Base-by-base conservation (phyloP, 768 basidiomycete species). In the Boletus insuetus region DNA sequence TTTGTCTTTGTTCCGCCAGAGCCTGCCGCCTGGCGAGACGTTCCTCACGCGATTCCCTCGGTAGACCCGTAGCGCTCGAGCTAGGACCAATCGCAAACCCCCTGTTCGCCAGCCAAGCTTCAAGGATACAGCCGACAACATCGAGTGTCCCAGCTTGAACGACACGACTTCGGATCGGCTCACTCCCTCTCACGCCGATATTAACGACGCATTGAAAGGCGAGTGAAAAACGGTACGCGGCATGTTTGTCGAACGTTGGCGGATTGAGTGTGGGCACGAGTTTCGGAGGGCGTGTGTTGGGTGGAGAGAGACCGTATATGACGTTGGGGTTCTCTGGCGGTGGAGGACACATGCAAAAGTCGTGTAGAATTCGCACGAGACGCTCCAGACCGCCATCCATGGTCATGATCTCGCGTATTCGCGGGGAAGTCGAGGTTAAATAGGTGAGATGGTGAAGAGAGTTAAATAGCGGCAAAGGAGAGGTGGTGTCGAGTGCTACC, bases 141-240 rank as follows among this genome's bases (percentile, higher is more conserved):
- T 95, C 91, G 26, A 98, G 77, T 0, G 93, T 92, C 17, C 96
- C 94, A 0, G 94, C 94, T 72, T 97, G 92, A 6, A 98, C 96
- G 17, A 98, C 94, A 11, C 94, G 81, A 60, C 87, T 87, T 42
- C 96, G 77, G 64, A 98, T 95, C 19, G 85, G 84, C 71, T 98
- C 94, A 54, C 84, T 89, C n/a, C 96, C 96, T 31, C 96, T 78
- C 0, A 98, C 95, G 37, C 96, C 96, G 64, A 98, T 93, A 71
- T 99, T 98, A 58, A 95, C 94, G 43, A 98, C 86, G 65, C 93
- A 97, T 67, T 98, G 94, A 67, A 99, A 95, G 2, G 96, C 96
- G 54, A 98, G 83, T 0, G 88, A 87, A 68, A 97, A 96, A 10
- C 91, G 84, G 64, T 91, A 90, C 0, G 91, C 91, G 29, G 91